Evolutionary conservation across 2,329 filamentous ascomycete genomes (phyloP).

Genomic region (Colletotrichum kahawae): DNA sequence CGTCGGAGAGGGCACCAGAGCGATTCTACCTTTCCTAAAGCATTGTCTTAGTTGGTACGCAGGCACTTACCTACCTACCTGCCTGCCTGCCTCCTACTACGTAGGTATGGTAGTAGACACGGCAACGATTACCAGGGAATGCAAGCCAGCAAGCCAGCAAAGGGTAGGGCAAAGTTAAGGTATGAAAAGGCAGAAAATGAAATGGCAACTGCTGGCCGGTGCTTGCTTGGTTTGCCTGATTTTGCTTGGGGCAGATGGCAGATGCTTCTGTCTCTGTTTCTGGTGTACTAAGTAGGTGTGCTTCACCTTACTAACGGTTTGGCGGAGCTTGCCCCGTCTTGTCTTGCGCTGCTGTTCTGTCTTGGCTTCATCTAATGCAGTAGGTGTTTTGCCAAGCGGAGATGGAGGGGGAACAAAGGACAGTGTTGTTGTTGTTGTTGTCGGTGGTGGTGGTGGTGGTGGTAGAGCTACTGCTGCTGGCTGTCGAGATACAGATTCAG

Average conservation of each 20-base stretch:
- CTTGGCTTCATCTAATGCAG: neutral
- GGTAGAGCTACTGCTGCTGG: neutral
- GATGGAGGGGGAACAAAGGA: neutral
- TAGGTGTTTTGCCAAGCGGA: neutral
- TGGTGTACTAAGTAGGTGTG: neutral
- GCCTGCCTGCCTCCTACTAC: no score
- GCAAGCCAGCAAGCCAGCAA: neutral
- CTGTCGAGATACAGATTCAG: neutral
- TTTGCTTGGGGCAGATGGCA: neutral
- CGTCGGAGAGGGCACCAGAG: neutral
- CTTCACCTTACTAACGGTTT: neutral
- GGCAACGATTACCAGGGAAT: neutral
- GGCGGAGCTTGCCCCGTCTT: neutral
- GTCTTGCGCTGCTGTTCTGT: neutral
- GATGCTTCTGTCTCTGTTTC: neutral
- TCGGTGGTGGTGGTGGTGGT: neutral
- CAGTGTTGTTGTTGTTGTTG: neutral
- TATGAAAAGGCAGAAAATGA: neutral
- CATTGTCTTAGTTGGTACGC: neutral
- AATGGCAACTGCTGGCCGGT: conserved; percentile 5
- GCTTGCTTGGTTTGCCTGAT: neutral
- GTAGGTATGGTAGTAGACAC: neutral
- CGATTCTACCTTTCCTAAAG: neutral
- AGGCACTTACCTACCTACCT: no score
- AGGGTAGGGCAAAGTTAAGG: neutral